Conservation (phyloP, 805 yeast species). For the Teunomyces gatunensis region DNA sequence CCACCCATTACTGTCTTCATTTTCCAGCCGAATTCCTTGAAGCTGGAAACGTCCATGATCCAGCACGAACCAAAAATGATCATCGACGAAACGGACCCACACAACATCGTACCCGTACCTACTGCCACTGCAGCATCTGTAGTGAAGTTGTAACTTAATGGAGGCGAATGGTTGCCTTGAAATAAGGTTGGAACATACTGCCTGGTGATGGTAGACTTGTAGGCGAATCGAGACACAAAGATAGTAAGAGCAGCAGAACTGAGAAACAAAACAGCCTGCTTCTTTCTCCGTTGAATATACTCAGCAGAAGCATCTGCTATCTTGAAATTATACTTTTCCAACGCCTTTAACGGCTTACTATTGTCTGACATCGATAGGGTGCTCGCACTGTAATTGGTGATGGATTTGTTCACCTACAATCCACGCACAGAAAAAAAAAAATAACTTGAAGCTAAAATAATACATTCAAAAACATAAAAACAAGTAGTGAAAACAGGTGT, state of each 20-base stretch:
- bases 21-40: constrained; percentile 68
- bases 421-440: not conserved
- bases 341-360: constrained; percentile 1
- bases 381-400: not conserved
- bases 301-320: constrained; percentile 40
- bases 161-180: constrained; percentile 84
- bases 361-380: not conserved
- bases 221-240: constrained; percentile 69
- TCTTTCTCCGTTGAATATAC: constrained; percentile 60
- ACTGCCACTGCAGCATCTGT: constrained; percentile 86
- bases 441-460: not conserved
- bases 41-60: constrained; percentile 68
- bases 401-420: not conserved
- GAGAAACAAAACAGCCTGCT: constrained; percentile 69
- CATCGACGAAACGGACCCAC: constrained; percentile 72
- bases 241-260: constrained; percentile 73
- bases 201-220: constrained; percentile 68
- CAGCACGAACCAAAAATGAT: constrained; percentile 72
- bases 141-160: constrained; percentile 68
- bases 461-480: constrained; percentile 2
- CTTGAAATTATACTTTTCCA: constrained; percentile 15
- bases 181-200: constrained; percentile 74
- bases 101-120: constrained; percentile 72
- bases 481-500: constrained; percentile 4
- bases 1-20: constrained; percentile 71